These are phyloP conservation scores for Boletus vinaceobasis DNA, from an alignment of 768 basidiomycete genomes.

Conservation along the genomic window DNA sequence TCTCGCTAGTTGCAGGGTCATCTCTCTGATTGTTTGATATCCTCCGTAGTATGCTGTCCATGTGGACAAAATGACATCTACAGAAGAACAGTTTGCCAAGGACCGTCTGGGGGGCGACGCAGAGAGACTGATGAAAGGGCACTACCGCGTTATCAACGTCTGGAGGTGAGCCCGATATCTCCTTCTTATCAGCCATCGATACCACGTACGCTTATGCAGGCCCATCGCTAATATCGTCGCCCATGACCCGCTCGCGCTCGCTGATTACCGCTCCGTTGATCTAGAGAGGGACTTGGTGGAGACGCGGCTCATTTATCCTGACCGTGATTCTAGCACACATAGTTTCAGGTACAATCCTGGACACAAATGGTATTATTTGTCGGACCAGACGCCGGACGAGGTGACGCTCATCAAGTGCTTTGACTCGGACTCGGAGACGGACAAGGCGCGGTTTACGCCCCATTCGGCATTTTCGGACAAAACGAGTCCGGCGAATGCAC, in stretches of 20 bases:
- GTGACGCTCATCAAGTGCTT: no score
- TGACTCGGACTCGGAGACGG: conserved; percentile 29
- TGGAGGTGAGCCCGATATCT: conserved; percentile 29
- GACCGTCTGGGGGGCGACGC: conserved; percentile 37
- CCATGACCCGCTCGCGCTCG: not conserved
- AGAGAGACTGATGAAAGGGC: conserved; percentile 37
- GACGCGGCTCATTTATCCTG: conserved; percentile 32
- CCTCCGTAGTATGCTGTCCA: not conserved
- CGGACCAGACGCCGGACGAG: no score
- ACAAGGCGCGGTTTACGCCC: conserved; percentile 24
- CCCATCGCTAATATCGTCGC: not conserved
- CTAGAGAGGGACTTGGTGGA: not conserved
- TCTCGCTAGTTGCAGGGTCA: not conserved
- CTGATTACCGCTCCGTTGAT: not conserved
- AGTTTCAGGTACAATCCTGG: conserved; percentile 32
- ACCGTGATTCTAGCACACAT: conserved; percentile 21
- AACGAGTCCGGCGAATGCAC: conserved; percentile 27
- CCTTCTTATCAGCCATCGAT: not conserved
- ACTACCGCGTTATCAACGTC: conserved; percentile 42
- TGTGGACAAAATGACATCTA: not conserved
- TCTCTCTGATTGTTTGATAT: not conserved
- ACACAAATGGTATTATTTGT: conserved; percentile 31
- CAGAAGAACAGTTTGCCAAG: not conserved
- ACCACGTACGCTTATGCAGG: not conserved
- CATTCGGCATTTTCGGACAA: conserved; percentile 33